A percentile compares a stretch with the other conserved stretches of the same genome.
Conservation (phyloP, 345 rosid species). For the Nasturtium officinale region DNA sequence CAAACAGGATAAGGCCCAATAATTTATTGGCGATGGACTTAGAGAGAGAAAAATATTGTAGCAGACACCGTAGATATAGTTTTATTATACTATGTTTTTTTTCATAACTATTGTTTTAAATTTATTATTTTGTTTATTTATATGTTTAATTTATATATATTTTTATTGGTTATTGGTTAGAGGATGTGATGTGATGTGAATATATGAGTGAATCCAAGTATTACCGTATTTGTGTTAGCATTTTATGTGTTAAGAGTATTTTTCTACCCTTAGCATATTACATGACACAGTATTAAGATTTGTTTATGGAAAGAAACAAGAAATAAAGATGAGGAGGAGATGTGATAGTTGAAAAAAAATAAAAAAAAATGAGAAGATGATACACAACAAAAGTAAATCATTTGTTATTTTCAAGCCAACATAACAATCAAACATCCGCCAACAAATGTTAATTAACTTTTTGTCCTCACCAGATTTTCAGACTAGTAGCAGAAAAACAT, state of each 20-base stretch:
- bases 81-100: too few species aligned
- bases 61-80: too few species aligned
- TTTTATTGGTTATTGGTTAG: too few species aligned
- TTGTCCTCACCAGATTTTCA: conserved; percentile 3
- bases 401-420: not conserved
- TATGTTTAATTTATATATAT: too few species aligned
- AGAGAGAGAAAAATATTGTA: too few species aligned
- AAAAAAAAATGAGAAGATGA: not conserved
- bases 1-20: not conserved
- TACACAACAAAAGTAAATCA: not conserved
- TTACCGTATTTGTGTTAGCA: too few species aligned
- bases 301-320: too few species aligned
- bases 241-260: too few species aligned
- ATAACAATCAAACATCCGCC: conserved; percentile 26
- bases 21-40: not conserved
- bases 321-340: not conserved
- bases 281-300: not conserved
- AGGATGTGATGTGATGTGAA: too few species aligned
- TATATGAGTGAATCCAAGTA: too few species aligned
- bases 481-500: conserved; percentile 12
- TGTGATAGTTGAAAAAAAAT: not conserved
- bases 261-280: not conserved
- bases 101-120: too few species aligned
- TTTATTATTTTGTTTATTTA: too few species aligned
- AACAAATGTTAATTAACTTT: not conserved